phyloP scores from a whole-genome alignment of 495 filamentous ascomycete species.

The Trichocladium antarcticum region DNA sequence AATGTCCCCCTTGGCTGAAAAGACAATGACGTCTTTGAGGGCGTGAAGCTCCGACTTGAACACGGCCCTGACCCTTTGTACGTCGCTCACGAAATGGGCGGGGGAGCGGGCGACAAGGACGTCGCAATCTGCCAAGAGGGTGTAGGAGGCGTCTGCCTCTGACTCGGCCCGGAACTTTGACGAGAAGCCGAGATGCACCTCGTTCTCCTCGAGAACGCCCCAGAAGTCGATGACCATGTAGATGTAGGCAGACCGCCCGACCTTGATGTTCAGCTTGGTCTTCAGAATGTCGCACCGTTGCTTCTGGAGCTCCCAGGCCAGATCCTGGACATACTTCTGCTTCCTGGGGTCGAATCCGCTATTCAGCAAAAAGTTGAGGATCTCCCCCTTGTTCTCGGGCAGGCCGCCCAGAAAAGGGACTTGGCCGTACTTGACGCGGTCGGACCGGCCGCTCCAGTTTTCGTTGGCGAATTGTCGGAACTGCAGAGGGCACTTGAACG shows the following conservation, averaged over 20 bases:
- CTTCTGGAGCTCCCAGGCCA: conserved; percentile 44
- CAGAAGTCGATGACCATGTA: conserved; percentile 76
- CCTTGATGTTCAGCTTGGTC: conserved; percentile 55
- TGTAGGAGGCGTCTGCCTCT: conserved; percentile 43
- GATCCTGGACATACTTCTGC: conserved; percentile 48
- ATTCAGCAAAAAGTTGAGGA: conserved; percentile 45
- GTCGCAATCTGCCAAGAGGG: conserved; percentile 54
- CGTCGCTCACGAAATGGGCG: conserved; percentile 68
- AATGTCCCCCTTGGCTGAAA: conserved; percentile 56
- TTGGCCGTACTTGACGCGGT: conserved; percentile 24
- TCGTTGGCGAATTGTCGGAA: conserved; percentile 49
- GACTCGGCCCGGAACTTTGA: conserved; percentile 44
- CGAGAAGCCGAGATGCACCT: conserved; percentile 76
- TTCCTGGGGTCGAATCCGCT: conserved; percentile 54
- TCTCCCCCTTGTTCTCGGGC: conserved; percentile 42
- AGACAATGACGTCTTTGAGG: conserved; percentile 81
- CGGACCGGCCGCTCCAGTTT: conserved; percentile 27
- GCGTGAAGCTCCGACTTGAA: conserved; percentile 56
- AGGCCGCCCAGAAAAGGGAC: conserved; percentile 41
- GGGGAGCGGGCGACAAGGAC: conserved; percentile 80
- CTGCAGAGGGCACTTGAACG: conserved; percentile 39
- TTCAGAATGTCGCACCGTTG: conserved; percentile 45
- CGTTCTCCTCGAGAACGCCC: conserved; percentile 55
- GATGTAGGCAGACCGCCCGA: conserved; percentile 64
- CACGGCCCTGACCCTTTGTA: conserved; percentile 54